Conservation (phyloP, 208 protist species). For the Porcisia deanei region DNA sequence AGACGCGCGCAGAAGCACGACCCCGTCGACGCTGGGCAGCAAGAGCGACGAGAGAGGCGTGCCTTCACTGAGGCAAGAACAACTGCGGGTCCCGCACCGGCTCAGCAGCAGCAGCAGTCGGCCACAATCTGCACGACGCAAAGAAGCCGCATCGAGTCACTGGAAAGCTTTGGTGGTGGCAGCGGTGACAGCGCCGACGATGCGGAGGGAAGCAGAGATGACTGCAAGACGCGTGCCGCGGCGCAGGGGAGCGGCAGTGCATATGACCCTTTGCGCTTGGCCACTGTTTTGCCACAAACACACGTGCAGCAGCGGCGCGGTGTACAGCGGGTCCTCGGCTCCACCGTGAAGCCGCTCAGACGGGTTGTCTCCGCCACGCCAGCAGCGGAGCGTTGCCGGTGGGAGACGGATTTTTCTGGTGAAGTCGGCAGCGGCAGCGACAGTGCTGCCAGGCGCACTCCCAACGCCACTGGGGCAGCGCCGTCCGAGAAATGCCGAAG, state of each 20-base stretch:
- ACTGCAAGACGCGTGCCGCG: background rate
- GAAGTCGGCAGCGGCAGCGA: background rate
- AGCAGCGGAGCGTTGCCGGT: background rate
- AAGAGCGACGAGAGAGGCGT: background rate
- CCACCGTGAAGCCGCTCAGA: background rate
- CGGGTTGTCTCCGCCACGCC: background rate
- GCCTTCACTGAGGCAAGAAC: background rate
- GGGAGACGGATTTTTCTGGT: background rate
- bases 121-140: background rate
- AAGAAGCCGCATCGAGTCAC: slow-evolving; percentile 14
- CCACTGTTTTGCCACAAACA: background rate
- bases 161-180: slow-evolving; percentile 9
- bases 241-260: background rate
- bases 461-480: background rate
- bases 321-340: background rate
- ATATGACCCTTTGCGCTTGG: background rate
- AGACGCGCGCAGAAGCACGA: background rate
- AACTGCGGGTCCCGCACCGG: background rate
- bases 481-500: background rate
- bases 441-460: background rate
- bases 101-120: background rate
- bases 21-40: background rate
- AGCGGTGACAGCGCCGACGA: background rate
- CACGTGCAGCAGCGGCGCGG: background rate
- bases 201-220: background rate